A percentile compares a stretch with the other conserved stretches of the same genome.
These are phyloP conservation scores for Scalesia atractyloides DNA, from an alignment of 129 eudicot species.

Conservation along the genomic window DNA sequence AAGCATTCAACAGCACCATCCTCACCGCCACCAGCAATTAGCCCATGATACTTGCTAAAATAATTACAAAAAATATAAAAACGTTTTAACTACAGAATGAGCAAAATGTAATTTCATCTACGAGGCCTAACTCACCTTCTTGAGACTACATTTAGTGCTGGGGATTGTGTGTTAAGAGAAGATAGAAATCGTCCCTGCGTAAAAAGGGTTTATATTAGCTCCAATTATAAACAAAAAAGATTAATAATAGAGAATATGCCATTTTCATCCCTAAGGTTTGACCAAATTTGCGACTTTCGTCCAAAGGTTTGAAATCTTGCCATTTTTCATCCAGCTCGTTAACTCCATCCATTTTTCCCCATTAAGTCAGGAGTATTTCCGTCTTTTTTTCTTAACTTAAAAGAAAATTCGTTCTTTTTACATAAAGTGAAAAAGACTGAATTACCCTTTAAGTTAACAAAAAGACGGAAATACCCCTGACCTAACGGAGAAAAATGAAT, in stretches of 20 bases:
- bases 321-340: no score
- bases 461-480: no score
- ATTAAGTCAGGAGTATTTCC: no score
- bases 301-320: no score
- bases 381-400: no score
- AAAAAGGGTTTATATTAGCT: constrained; percentile 6
- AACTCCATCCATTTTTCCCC: no score
- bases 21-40: constrained; percentile 98
- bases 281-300: no score
- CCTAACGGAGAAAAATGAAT: no score
- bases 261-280: no score
- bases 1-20: constrained; percentile 99
- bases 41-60: constrained; percentile 83
- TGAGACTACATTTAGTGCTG: constrained; percentile 87
- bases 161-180: constrained; percentile 82
- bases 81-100: constrained; percentile 21
- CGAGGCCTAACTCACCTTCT: constrained; percentile 64
- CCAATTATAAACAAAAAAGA: background rate
- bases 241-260: background rate
- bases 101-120: background rate
- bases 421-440: no score
- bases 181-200: constrained; percentile 88
- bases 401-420: no score
- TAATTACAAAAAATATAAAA: background rate
- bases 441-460: no score